Conservation (phyloP, 1,139 yeast species). For the Taphrina populina region DNA sequence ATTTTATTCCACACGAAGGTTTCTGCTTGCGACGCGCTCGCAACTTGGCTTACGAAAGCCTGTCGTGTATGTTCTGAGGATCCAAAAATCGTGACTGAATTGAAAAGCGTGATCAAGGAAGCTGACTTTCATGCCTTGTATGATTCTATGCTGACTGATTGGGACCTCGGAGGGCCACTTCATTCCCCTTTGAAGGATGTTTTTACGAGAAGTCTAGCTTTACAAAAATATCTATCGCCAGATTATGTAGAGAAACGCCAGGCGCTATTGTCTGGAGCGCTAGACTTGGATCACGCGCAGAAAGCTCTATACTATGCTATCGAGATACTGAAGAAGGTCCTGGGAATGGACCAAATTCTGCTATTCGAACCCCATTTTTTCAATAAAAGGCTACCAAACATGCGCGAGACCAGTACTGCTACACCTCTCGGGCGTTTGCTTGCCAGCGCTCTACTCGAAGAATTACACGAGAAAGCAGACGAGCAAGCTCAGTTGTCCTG, state of each 20-base stretch:
- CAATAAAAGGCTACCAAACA: slow-evolving; percentile 8
- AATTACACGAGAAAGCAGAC: neutral
- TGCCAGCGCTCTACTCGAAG: slow-evolving; percentile 8
- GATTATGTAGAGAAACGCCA: neutral
- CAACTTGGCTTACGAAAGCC: slow-evolving; percentile 27
- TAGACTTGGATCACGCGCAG: slow-evolving; percentile 18
- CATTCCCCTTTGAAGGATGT: slow-evolving; percentile 24
- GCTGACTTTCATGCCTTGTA: slow-evolving; percentile 9
- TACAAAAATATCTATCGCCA: slow-evolving; percentile 8
- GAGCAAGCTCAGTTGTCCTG: slow-evolving; percentile 11
- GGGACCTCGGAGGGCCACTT: slow-evolving; percentile 20
- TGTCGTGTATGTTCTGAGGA: slow-evolving; percentile 5
- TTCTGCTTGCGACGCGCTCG: slow-evolving; percentile 17
- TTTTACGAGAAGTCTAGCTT: slow-evolving; percentile 12
- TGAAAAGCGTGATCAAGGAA: neutral
- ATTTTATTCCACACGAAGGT: slow-evolving; percentile 11
- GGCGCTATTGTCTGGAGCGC: slow-evolving; percentile 3
- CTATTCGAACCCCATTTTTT: slow-evolving; percentile 18
- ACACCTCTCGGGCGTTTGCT: slow-evolving; percentile 28
- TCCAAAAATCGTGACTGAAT: neutral
- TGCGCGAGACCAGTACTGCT: slow-evolving; percentile 21
- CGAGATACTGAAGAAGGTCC: slow-evolving; percentile 24
- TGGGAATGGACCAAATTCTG: slow-evolving; percentile 9
- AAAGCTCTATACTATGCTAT: slow-evolving; percentile 29
- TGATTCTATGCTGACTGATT: slow-evolving; percentile 19